Percentiles rank a stretch among this genome's conserved stretches.
These are phyloP conservation scores for Wallacemonas rigidus DNA, from an alignment of 208 protist genomes.

Conservation along the genomic window DNA sequence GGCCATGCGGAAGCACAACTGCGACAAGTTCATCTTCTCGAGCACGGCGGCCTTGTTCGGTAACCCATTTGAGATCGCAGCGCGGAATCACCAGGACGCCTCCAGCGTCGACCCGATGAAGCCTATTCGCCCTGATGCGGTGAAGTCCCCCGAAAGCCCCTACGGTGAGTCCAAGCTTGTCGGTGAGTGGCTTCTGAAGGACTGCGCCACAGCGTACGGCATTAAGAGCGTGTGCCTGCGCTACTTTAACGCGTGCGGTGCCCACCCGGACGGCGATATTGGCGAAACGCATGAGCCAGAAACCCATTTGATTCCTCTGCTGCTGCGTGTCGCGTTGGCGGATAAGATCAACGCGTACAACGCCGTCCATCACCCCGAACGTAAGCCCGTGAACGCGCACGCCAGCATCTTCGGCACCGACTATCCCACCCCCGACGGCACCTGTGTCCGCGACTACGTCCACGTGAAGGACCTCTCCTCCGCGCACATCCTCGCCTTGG, in stretches of 20 bases:
- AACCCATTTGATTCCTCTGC: conserved; percentile 98
- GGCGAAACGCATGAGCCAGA: conserved; percentile 96
- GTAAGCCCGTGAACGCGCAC: conserved; percentile 35
- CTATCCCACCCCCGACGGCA: conserved; percentile 95
- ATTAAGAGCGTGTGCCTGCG: conserved; percentile 91
- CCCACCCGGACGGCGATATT: conserved; percentile 94
- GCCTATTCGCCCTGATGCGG: conserved; percentile 65
- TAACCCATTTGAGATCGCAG: conserved; percentile 33
- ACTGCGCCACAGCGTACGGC: conserved; percentile 75
- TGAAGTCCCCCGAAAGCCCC: conserved; percentile 77
- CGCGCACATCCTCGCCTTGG: conserved; percentile 93
- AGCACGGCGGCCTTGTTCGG: conserved; percentile 96
- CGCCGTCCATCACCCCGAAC: conserved; percentile 37
- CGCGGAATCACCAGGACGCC: conserved; percentile 20
- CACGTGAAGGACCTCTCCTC: conserved; percentile 97
- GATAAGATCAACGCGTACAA: conserved; percentile 68
- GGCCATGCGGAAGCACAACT: conserved; percentile 89
- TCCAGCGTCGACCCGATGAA: conserved; percentile 34
- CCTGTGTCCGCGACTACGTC: conserved; percentile 98
- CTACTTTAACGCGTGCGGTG: conserved; percentile 99
- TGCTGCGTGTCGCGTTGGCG: conserved; percentile 93
- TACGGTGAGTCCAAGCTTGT: conserved; percentile 95
- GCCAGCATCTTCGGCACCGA: conserved; percentile 93
- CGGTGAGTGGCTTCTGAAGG: conserved; percentile 94
- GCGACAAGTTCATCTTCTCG: conserved; percentile 96